Conservation (phyloP, 192 early-diverging fungal species). For the Dissophora ornata region DNA sequence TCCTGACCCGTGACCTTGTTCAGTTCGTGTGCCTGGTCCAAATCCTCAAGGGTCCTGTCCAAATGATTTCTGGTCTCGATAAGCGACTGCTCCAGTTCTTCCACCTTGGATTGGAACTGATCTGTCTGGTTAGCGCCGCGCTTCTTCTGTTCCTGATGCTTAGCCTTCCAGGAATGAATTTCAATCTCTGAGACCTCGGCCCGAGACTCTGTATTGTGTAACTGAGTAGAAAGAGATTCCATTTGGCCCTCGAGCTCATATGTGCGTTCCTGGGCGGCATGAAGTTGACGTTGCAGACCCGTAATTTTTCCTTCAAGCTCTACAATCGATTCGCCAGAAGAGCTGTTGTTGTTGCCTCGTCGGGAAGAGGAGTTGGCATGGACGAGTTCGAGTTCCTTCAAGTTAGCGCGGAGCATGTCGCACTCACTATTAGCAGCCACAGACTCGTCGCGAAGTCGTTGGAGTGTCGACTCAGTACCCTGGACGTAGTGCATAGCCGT, state of each 20-base stretch:
- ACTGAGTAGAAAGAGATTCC: slow-evolving; percentile 5
- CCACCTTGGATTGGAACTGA: neutral
- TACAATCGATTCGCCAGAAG: neutral
- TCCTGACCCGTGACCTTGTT: slow-evolving; percentile 45
- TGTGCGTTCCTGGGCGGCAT: slow-evolving; percentile 20
- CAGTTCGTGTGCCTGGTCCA: slow-evolving; percentile 43
- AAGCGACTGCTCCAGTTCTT: slow-evolving; percentile 23
- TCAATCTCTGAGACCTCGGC: slow-evolving; percentile 3
- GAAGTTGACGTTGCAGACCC: slow-evolving; percentile 33
- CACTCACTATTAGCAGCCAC: slow-evolving; percentile 18
- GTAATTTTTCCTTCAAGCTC: slow-evolving; percentile 39
- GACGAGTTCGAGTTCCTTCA: slow-evolving; percentile 5
- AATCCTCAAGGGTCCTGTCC: slow-evolving; percentile 21
- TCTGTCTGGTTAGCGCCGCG: neutral
- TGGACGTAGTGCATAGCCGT: slow-evolving; percentile 51
- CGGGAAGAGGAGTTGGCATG: neutral
- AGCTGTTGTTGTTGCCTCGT: neutral
- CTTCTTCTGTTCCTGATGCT: slow-evolving; percentile 16
- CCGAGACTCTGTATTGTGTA: neutral
- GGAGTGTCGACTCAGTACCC: slow-evolving; percentile 42
- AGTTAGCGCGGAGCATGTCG: neutral
- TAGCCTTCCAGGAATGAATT: slow-evolving; percentile 2
- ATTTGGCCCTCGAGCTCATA: slow-evolving; percentile 16
- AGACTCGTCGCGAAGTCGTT: slow-evolving; percentile 47
- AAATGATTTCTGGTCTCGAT: slow-evolving; percentile 12